Percentiles rank a stretch among this genome's conserved stretches.
phyloP scores from a whole-genome alignment of 371 early-diverging fungal species.

The Apophysomyces trapeziformis region DNA sequence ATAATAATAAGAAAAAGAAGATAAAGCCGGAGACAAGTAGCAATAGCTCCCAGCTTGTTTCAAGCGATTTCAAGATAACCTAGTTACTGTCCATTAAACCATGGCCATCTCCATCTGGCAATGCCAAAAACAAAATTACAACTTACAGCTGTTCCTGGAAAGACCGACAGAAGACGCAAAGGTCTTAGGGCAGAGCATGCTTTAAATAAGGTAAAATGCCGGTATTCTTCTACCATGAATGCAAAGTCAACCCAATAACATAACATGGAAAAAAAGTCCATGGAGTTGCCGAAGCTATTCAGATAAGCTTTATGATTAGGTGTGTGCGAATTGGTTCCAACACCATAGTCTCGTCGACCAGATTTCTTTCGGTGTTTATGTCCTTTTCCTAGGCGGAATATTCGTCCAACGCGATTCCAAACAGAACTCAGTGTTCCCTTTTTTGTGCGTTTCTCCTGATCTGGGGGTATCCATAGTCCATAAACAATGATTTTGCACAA shows the following conservation, averaged over 20 bases:
- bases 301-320: conserved; percentile 42
- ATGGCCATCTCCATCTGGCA: neutral
- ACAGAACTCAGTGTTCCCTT: neutral
- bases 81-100: conserved; percentile 15
- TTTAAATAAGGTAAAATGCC: conserved; percentile 57
- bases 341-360: neutral
- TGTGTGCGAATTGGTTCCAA: conserved; percentile 7
- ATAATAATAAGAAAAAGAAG: conserved; percentile 59
- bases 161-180: conserved; percentile 49
- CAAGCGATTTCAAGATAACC: conserved; percentile 58
- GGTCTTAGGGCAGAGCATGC: conserved; percentile 56
- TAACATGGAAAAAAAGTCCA: conserved; percentile 50
- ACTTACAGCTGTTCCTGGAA: conserved; percentile 64
- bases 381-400: neutral
- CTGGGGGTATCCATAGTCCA: conserved; percentile 48
- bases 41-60: conserved; percentile 57
- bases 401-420: conserved; percentile 2
- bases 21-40: conserved; percentile 57
- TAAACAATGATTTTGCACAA: conserved; percentile 50
- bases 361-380: neutral
- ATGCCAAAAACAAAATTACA: neutral
- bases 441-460: neutral
- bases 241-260: conserved; percentile 60
- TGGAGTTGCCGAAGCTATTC: conserved; percentile 49
- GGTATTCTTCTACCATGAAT: conserved; percentile 50